Evolutionary conservation across 108 stramenopile species (phyloP).

Genomic region (Cyclotella kingstonii): DNA sequence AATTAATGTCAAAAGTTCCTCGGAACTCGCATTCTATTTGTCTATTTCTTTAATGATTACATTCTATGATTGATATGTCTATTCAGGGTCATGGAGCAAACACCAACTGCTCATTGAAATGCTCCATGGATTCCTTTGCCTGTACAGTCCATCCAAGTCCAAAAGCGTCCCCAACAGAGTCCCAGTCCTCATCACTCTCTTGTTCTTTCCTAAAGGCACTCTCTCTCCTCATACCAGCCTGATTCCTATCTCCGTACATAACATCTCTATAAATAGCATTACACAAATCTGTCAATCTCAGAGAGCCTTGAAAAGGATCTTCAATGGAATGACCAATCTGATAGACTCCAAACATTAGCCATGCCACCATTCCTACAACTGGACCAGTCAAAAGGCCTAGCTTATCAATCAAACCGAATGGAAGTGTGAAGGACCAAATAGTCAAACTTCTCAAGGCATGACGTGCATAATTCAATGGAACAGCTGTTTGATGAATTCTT

Average conservation of each 20-base stretch:
- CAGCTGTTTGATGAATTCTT: slow-evolving; percentile 87
- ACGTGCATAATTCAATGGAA: slow-evolving; percentile 87
- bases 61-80: background rate
- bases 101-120: slow-evolving; percentile 27
- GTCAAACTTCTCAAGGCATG: slow-evolving; percentile 83
- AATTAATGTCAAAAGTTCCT: too few relatives aligned
- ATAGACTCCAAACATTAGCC: slow-evolving; percentile 90
- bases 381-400: slow-evolving; percentile 77
- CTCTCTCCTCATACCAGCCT: slow-evolving; percentile 43
- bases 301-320: slow-evolving; percentile 83
- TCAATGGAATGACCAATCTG: slow-evolving; percentile 91
- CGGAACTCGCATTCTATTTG: too few relatives aligned
- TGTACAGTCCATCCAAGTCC: slow-evolving; percentile 34
- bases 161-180: slow-evolving; percentile 34
- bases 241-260: slow-evolving; percentile 43
- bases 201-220: slow-evolving; percentile 38
- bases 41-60: slow-evolving; percentile 1
- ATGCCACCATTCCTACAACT: slow-evolving; percentile 69
- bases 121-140: slow-evolving; percentile 26
- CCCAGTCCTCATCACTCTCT: slow-evolving; percentile 37
- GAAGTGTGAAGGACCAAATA: slow-evolving; percentile 79
- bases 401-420: slow-evolving; percentile 77
- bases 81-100: background rate
- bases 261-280: slow-evolving; percentile 67
- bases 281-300: slow-evolving; percentile 60